Evolutionary conservation across 2,329 filamentous ascomycete genomes (phyloP).

Genomic region (Neofusicoccum sp.): DNA sequence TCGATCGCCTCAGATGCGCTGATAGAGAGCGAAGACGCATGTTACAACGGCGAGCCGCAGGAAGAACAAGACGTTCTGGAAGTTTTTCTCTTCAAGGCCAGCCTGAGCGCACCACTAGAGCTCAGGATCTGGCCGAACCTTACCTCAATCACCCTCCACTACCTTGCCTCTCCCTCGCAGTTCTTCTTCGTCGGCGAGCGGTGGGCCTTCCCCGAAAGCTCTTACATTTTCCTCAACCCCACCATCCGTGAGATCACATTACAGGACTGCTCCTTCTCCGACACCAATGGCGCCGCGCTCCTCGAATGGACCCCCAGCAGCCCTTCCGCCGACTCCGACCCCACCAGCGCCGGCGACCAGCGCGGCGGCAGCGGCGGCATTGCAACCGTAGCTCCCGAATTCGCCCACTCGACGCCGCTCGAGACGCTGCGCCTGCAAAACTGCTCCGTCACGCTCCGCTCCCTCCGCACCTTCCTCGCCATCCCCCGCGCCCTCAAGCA

Average conservation of each 20-base stretch:
- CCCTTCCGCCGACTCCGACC: neutral
- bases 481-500: neutral
- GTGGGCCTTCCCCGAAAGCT: neutral
- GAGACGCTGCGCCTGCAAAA: neutral
- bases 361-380: neutral
- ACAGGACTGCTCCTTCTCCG: neutral
- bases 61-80: neutral
- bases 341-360: neutral
- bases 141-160: neutral
- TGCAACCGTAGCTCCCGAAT: neutral
- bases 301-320: neutral
- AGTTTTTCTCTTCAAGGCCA: neutral
- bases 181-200: neutral
- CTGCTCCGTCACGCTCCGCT: neutral
- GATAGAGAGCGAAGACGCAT: neutral
- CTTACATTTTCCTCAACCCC: neutral
- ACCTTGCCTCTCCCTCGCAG: neutral
- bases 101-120: neutral
- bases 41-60: neutral
- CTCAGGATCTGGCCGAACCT: neutral
- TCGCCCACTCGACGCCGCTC: neutral
- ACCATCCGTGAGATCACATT: neutral
- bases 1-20: neutral
- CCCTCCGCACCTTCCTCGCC: neutral
- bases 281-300: neutral